These are phyloP conservation scores for Claviceps monticola DNA, from an alignment of 2,329 filamentous ascomycete genomes.

Conservation along the genomic window DNA sequence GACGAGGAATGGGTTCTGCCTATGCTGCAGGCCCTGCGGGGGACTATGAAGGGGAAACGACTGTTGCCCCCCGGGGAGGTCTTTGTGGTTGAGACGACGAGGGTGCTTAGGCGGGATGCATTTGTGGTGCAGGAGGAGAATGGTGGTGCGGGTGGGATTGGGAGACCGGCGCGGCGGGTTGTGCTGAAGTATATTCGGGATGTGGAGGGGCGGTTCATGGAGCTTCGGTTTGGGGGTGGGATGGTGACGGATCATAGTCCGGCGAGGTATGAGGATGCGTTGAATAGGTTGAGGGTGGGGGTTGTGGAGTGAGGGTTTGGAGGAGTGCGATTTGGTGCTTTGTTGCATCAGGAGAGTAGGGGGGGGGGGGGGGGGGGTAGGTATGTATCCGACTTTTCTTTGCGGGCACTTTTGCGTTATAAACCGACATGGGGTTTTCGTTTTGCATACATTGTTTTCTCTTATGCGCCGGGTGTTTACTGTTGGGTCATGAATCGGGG, in stretches of 20 bases:
- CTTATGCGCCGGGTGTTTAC: too few species aligned
- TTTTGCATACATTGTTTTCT: too few species aligned
- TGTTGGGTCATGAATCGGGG: too few species aligned
- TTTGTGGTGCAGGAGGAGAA: constrained; percentile 34
- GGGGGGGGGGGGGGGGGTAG: too few species aligned
- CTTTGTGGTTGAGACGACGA: constrained; percentile 55
- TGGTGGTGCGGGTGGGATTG: constrained; percentile 25
- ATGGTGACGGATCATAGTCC: constrained; percentile 69
- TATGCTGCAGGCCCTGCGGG: constrained; percentile 50
- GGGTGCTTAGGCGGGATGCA: constrained; percentile 52
- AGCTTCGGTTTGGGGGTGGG: constrained; percentile 56
- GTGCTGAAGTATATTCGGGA: constrained; percentile 58
- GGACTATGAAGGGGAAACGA: constrained; percentile 54
- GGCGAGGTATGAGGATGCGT: constrained; percentile 55
- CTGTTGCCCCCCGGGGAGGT: constrained; percentile 65
- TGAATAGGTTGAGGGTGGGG: constrained; percentile 44
- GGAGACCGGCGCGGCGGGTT: constrained; percentile 51
- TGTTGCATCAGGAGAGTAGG: background rate
- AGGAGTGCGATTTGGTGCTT: background rate
- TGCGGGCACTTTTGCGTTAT: too few species aligned
- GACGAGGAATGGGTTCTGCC: constrained; percentile 59
- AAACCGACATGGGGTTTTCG: too few species aligned
- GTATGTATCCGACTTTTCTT: too few species aligned
- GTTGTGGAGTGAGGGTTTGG: constrained; percentile 20
- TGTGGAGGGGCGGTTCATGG: constrained; percentile 55